phyloP scores from a whole-genome alignment of 2,329 filamentous ascomycete species.

The Seiridium cupressi region DNA sequence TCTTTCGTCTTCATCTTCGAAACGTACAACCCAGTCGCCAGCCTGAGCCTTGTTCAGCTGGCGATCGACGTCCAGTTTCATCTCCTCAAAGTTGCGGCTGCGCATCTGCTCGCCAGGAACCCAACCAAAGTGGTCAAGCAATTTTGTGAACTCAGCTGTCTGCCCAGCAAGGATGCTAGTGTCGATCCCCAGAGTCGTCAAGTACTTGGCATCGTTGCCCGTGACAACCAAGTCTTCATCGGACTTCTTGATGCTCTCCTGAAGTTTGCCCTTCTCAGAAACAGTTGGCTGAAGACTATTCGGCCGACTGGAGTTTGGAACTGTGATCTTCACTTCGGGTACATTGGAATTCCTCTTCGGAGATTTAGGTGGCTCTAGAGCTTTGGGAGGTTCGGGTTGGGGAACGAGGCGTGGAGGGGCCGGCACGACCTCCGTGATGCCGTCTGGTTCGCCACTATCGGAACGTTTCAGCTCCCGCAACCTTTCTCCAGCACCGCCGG shows the following conservation, averaged over 20 bases:
- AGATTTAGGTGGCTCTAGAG: constrained; percentile 29
- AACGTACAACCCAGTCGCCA: constrained; percentile 84
- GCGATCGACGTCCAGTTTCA: constrained; percentile 80
- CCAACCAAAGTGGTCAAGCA: constrained; percentile 88
- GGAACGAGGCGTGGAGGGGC: constrained; percentile 60
- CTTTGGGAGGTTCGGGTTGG: constrained; percentile 31
- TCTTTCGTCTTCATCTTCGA: constrained; percentile 84
- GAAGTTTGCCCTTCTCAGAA: constrained; percentile 27
- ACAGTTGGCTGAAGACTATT: constrained; percentile 36
- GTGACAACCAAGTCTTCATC: constrained; percentile 61
- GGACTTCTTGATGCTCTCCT: constrained; percentile 36
- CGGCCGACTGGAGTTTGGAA: constrained; percentile 41
- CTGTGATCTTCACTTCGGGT: constrained; percentile 59
- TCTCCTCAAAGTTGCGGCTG: constrained; percentile 71
- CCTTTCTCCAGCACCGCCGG: constrained; percentile 81
- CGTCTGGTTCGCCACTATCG: constrained; percentile 74
- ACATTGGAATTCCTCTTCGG: constrained; percentile 35
- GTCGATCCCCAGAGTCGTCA: constrained; percentile 76
- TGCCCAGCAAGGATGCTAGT: constrained; percentile 71
- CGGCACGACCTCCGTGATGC: constrained; percentile 84
- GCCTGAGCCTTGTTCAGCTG: constrained; percentile 90
- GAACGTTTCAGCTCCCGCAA: constrained; percentile 61
- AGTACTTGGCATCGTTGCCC: constrained; percentile 76
- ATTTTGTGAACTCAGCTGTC: constrained; percentile 76
- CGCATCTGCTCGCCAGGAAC: constrained; percentile 73